Percentiles rank a stretch among this genome's conserved stretches.
Conservation (phyloP, 768 basidiomycete genomes). For the Tephrocybe sp. region DNA sequence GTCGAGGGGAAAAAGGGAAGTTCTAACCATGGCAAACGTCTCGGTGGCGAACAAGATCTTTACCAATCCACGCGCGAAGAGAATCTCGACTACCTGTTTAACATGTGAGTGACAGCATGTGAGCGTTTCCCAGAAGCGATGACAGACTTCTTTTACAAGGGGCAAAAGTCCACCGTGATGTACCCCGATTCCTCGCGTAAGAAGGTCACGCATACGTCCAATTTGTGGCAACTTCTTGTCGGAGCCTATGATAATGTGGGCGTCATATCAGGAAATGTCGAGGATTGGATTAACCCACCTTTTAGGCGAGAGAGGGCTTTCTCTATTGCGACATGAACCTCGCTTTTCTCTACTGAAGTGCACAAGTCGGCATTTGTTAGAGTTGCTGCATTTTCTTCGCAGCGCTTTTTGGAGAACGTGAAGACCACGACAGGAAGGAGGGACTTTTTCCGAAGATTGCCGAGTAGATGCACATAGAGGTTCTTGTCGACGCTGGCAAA, state of each 20-base stretch:
- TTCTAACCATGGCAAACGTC: constrained; percentile 95
- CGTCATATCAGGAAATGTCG: constrained; percentile 7
- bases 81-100: constrained; percentile 85
- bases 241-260: constrained; percentile 52
- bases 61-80: constrained; percentile 94
- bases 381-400: constrained; percentile 94
- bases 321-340: constrained; percentile 93
- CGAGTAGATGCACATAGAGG: constrained; percentile 90
- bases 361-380: constrained; percentile 88
- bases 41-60: constrained; percentile 98
- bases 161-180: constrained; percentile 97
- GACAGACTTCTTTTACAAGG: constrained; percentile 89
- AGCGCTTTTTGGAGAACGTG: constrained; percentile 94
- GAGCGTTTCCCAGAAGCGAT: constrained; percentile 3
- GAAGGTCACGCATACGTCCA: constrained; percentile 81
- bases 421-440: constrained; percentile 95
- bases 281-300: constrained; percentile 38
- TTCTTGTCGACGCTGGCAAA: constrained; percentile 83
- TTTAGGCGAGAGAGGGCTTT: constrained; percentile 89
- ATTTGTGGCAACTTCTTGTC: constrained; percentile 96
- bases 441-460: constrained; percentile 78
- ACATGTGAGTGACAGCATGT: constrained; percentile 8
- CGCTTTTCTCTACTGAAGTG: constrained; percentile 90
- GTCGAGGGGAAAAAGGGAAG: background rate
- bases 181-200: constrained; percentile 92